phyloP scores from a whole-genome alignment of 352 stramenopile species.

The Pythium angustatum region DNA sequence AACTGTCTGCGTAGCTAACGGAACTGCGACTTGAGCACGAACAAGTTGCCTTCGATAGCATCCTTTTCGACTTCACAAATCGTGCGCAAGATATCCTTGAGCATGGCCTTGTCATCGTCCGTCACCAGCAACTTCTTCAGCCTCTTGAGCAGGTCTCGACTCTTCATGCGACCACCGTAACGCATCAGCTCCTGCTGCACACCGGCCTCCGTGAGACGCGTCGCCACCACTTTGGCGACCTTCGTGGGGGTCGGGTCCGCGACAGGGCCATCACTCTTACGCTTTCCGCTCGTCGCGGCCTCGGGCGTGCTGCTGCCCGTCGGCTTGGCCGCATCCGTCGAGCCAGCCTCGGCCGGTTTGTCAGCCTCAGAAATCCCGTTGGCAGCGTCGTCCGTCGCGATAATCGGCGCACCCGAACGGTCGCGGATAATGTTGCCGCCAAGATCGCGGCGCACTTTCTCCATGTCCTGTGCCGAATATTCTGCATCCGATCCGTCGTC shows the following conservation, averaged over 20 bases:
- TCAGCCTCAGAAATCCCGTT: conserved; percentile 29
- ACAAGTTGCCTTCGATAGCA: conserved; percentile 75
- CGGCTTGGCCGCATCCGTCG: conserved; percentile 23
- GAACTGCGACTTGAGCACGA: conserved; percentile 89
- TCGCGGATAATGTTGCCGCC: conserved; percentile 82
- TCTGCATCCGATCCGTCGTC: conserved; percentile 62
- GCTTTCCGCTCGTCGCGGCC: conserved; percentile 36
- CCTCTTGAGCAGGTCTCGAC: conserved; percentile 72
- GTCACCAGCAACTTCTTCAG: conserved; percentile 83
- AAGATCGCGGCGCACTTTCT: conserved; percentile 76
- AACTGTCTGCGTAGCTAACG: conserved; percentile 39
- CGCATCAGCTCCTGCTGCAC: conserved; percentile 84
- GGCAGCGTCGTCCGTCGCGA: conserved; percentile 7
- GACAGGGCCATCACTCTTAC: conserved; percentile 46
- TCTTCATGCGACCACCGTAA: conserved; percentile 83
- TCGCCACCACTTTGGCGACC: conserved; percentile 38
- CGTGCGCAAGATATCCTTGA: conserved; percentile 86
- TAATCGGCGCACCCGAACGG: conserved; percentile 34
- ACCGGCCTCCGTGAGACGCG: conserved; percentile 75
- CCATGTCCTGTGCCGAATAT: conserved; percentile 81
- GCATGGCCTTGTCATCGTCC: conserved; percentile 77
- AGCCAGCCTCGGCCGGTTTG: conserved; percentile 13
- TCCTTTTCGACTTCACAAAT: conserved; percentile 88
- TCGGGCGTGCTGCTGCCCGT: conserved; percentile 19
- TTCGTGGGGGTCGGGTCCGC: conserved; percentile 49